phyloP scores from a whole-genome alignment of 2,329 filamentous ascomycete genomes.

The Pyrenophora seminiperda region DNA sequence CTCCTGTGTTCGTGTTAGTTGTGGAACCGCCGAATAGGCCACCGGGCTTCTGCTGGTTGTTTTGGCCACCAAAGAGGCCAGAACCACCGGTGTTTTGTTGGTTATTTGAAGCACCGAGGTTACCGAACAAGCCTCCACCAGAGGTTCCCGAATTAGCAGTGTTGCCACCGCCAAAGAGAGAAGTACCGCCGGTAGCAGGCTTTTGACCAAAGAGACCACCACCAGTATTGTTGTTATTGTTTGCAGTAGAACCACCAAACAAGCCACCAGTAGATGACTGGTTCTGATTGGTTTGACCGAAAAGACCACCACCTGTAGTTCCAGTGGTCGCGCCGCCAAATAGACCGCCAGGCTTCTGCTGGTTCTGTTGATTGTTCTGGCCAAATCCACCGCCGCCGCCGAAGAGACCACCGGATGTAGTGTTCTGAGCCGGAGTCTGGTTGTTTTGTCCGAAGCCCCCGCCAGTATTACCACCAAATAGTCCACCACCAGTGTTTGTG shows the following conservation, averaged over 20 bases:
- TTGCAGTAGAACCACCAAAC: slow-evolving; percentile 58
- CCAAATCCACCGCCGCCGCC: slow-evolving; percentile 44
- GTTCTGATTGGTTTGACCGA: slow-evolving; percentile 50
- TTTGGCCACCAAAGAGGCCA: slow-evolving; percentile 47
- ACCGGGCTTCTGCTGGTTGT: slow-evolving; percentile 53
- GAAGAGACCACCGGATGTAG: slow-evolving; percentile 50
- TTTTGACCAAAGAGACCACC: slow-evolving; percentile 51
- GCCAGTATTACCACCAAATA: slow-evolving; percentile 34
- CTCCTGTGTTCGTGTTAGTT: slow-evolving; percentile 48
- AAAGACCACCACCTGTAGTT: slow-evolving; percentile 55
- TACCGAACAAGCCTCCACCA: slow-evolving; percentile 45
- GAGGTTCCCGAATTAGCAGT: slow-evolving; percentile 24
- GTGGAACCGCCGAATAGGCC: slow-evolving; percentile 50
- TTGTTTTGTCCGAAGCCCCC: slow-evolving; percentile 43
- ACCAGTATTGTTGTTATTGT: slow-evolving; percentile 37
- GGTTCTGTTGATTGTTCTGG: slow-evolving; percentile 43
- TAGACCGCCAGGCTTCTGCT: slow-evolving; percentile 48
- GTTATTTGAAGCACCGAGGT: slow-evolving; percentile 37
- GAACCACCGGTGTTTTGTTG: slow-evolving; percentile 40
- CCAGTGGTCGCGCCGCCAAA: slow-evolving; percentile 39
- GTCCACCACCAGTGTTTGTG: slow-evolving; percentile 34
- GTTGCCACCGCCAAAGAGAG: slow-evolving; percentile 40
- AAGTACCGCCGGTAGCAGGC: slow-evolving; percentile 23
- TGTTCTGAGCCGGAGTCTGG: slow-evolving; percentile 29
- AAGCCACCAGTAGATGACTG: slow-evolving; percentile 42